phyloP scores from a whole-genome alignment of 768 basidiomycete species.

The Auriculariales sp. region DNA sequence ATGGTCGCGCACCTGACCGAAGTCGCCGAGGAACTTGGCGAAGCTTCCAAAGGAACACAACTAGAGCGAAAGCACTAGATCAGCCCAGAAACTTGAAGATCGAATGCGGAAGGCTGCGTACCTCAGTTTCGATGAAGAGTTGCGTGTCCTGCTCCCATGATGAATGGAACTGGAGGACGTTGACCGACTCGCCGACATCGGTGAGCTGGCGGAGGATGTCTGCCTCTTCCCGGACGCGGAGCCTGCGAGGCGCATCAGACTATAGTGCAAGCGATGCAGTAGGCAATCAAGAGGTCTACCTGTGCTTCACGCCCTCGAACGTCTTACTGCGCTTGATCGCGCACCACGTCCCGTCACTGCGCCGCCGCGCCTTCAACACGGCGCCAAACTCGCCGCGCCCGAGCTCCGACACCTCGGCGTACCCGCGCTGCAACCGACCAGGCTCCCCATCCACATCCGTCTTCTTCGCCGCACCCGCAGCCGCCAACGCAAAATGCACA shows the following conservation, averaged over 20 bases:
- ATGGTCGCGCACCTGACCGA: constrained; percentile 68
- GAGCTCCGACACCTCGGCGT: constrained; percentile 63
- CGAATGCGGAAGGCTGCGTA: no score
- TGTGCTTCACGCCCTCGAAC: constrained; percentile 81
- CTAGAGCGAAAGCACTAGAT: no score
- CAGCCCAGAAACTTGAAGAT: no score
- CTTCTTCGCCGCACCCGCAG: not conserved
- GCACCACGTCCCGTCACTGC: constrained; percentile 39
- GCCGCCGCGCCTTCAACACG: constrained; percentile 70
- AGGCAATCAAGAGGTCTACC: constrained; percentile 30
- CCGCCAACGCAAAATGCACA: constrained; percentile 5
- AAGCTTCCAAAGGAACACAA: constrained; percentile 90
- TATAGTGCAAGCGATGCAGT: constrained; percentile 8
- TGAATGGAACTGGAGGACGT: constrained; percentile 79
- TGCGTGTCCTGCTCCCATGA: constrained; percentile 91
- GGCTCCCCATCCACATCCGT: constrained; percentile 28
- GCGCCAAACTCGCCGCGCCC: constrained; percentile 91
- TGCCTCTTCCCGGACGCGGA: constrained; percentile 87
- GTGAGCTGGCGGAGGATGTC: constrained; percentile 73
- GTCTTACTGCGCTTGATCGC: constrained; percentile 92
- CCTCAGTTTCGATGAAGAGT: constrained; percentile 88
- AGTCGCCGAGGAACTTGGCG: constrained; percentile 79
- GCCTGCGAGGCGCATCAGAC: constrained; percentile 25
- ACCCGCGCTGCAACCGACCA: constrained; percentile 68
- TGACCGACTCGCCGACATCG: constrained; percentile 28